Conservation (phyloP, 2,329 filamentous ascomycete genomes). For the Boeremia exigua region DNA sequence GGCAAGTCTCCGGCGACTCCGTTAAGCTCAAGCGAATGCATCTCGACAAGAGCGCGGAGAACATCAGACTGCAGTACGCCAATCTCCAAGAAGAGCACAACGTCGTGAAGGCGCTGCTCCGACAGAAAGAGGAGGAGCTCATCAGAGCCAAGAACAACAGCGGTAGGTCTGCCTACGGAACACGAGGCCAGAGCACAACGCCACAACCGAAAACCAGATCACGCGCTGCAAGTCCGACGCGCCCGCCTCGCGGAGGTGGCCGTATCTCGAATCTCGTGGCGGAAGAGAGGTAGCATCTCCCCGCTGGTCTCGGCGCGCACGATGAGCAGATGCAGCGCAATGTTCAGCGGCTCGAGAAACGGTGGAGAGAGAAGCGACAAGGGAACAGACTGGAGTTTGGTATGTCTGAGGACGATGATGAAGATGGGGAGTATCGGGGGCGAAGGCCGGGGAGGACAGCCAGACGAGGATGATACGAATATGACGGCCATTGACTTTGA, state of each 20-base stretch:
- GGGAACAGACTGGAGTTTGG: not conserved
- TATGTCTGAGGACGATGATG: not conserved
- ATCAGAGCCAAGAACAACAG: constrained; percentile 22
- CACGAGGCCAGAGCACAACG: constrained; percentile 37
- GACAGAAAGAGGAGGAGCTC: constrained; percentile 34
- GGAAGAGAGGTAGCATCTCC: constrained; percentile 2
- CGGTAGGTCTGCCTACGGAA: constrained; percentile 34
- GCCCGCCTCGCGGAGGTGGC: not conserved
- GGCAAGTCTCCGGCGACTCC: constrained; percentile 26
- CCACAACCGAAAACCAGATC: constrained; percentile 35
- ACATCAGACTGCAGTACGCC: constrained; percentile 14
- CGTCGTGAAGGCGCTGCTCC: constrained; percentile 21
- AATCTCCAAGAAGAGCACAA: constrained; percentile 8
- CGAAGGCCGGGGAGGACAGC: not conserved
- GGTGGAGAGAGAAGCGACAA: not conserved
- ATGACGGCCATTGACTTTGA: not conserved
- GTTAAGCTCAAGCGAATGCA: constrained; percentile 28
- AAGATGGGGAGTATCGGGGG: not conserved
- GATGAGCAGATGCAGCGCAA: not conserved
- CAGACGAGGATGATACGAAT: not conserved
- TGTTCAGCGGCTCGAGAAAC: not conserved
- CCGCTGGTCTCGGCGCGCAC: not conserved
- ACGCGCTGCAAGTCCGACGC: constrained; percentile 37
- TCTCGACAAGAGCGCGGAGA: constrained; percentile 20
- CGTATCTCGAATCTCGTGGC: constrained; percentile 4